These are phyloP conservation scores for Ploettnerulaceae sp. DNA, from an alignment of 2,329 filamentous ascomycete genomes.

Conservation along the genomic window DNA sequence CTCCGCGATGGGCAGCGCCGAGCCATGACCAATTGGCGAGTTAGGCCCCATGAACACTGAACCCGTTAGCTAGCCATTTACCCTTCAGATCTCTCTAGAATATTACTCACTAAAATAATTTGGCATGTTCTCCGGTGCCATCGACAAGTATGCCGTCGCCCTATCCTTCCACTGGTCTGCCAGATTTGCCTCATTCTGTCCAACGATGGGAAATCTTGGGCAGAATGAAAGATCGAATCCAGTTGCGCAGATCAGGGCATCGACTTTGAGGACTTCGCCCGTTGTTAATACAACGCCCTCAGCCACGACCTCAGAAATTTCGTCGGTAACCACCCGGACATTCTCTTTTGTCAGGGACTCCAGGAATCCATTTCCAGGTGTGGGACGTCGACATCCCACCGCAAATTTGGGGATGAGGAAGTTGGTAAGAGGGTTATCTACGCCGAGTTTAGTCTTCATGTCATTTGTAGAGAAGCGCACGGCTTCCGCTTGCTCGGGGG, in stretches of 20 bases:
- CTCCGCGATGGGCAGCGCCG: slow-evolving; percentile 41
- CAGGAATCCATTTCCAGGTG: slow-evolving; percentile 37
- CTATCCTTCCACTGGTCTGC: not conserved
- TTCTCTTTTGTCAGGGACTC: slow-evolving; percentile 26
- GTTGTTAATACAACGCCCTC: no score
- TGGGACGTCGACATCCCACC: slow-evolving; percentile 27
- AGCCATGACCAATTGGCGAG: slow-evolving; percentile 39
- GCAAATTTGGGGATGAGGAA: not conserved
- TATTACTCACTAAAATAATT: no score
- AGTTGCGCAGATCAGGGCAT: not conserved
- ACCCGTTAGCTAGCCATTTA: no score
- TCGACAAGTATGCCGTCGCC: not conserved
- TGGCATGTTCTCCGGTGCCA: not conserved
- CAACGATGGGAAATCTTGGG: not conserved
- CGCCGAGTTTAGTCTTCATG: no score
- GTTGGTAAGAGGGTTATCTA: no score
- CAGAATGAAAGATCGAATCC: not conserved
- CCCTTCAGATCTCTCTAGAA: no score
- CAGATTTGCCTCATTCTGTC: not conserved
- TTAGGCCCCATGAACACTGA: slow-evolving; percentile 38
- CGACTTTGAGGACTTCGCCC: not conserved
- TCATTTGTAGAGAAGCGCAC: not conserved
- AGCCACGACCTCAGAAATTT: no score
- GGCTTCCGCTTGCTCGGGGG: no score
- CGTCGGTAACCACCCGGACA: no score